Evolutionary conservation across 2,329 filamentous ascomycete species (phyloP).

Genomic region (Colletotrichum simmondsii): DNA sequence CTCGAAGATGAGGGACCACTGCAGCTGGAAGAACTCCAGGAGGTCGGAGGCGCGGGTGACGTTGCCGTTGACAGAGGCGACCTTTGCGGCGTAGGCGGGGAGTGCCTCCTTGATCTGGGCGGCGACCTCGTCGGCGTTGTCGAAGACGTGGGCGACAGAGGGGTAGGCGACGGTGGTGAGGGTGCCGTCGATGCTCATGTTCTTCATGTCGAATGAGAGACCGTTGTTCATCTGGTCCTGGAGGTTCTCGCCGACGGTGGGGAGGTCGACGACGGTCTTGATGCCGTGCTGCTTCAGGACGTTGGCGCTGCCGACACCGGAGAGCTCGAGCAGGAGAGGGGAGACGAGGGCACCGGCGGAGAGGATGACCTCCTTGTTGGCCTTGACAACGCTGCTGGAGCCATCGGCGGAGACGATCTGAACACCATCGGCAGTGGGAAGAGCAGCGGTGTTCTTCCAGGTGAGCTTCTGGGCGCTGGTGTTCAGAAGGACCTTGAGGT

Average conservation of each 20-base stretch:
- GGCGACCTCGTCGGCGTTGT: slow-evolving; percentile 40
- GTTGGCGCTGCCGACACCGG: slow-evolving; percentile 59
- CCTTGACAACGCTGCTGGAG: slow-evolving; percentile 45
- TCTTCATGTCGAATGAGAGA: slow-evolving; percentile 40
- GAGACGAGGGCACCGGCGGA: slow-evolving; percentile 62
- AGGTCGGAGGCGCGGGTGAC: slow-evolving; percentile 38
- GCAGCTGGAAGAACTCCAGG: slow-evolving; percentile 52
- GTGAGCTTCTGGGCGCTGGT: slow-evolving; percentile 24
- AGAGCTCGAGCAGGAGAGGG: slow-evolving; percentile 63
- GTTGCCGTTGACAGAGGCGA: slow-evolving; percentile 22
- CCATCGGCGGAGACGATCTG: slow-evolving; percentile 51
- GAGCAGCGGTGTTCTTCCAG: slow-evolving; percentile 11
- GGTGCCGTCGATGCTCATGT: slow-evolving; percentile 12
- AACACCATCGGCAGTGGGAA: slow-evolving; percentile 44
- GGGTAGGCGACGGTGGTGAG: slow-evolving; percentile 29
- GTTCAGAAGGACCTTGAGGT: slow-evolving; percentile 41
- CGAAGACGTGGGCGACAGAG: slow-evolving; percentile 14
- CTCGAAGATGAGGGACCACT: slow-evolving; percentile 60
- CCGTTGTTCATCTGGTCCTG: slow-evolving; percentile 58
- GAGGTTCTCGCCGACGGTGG: slow-evolving; percentile 64
- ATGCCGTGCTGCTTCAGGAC: slow-evolving; percentile 56
- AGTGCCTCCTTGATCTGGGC: slow-evolving; percentile 10
- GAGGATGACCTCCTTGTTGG: slow-evolving; percentile 57
- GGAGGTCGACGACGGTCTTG: slow-evolving; percentile 53
- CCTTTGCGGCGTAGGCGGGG: slow-evolving; percentile 18